Base-by-base conservation (phyloP, 176 grass and related monocot species). In the Raddia distichophylla region DNA sequence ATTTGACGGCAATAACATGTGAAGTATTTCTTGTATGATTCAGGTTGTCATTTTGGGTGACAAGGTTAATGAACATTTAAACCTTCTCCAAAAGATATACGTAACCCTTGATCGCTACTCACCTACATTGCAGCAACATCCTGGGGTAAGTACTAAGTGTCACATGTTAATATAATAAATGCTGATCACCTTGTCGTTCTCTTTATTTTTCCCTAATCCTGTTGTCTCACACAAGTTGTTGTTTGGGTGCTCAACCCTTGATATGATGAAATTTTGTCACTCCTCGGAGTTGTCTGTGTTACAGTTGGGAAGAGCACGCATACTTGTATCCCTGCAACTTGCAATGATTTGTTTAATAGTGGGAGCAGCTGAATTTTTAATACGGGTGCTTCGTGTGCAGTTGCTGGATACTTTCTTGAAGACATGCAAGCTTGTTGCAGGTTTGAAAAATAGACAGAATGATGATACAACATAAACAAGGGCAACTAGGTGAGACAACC, bases 61-160 rank as follows among this genome's bases (percentile, higher is more conserved):
- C 69, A 92, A 90, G 85, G 87, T 99, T 69, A 88, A 93, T 76
- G 73, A 79, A 68, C 85, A 95, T 54, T 60, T 95, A 49, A 84
- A 68, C 60, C 93, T 99, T 91, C 89, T 99, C 60, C 79, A 87
- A 64, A 99, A 95, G 87, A 91, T 99, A 86, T 90, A 99, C 82
- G 79, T 91, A 71, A 92, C 96, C 71, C 88, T 99, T 58, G 91
- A 87, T 82, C 89, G 57, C 68, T 99, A 99, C 64, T 95, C 96
- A 50, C 96, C 91, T 52, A 90, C 92, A 9, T 77, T 99, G 53
- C 91, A 93, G 64, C 88, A 90, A 18, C 80, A 95, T 88, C 96
- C 96, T 11, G 89, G 69, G 71, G 96, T 99, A 91, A 91, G 84
- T 66, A 67, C 93, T 99, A 91, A 91, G 84, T 66, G 62, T 67